phyloP scores from a whole-genome alignment of 495 filamentous ascomycete genomes.

The Lentithecium fluviatile region DNA sequence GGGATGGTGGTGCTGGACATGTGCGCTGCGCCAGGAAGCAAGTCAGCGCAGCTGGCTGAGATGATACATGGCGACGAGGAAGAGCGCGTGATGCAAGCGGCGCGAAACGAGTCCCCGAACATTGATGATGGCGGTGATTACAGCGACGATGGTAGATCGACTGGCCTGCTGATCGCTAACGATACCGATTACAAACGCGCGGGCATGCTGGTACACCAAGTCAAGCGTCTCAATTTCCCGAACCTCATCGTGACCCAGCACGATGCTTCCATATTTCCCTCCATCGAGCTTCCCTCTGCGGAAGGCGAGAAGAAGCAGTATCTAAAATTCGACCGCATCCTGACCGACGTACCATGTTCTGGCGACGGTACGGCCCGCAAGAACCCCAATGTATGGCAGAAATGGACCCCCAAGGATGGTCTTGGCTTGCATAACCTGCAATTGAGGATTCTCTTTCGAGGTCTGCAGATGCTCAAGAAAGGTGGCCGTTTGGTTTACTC shows the following conservation, averaged over 20 bases:
- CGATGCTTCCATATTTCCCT: slow-evolving; percentile 93
- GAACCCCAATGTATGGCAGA: slow-evolving; percentile 89
- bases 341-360: slow-evolving; percentile 95
- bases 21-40: slow-evolving; percentile 95
- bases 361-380: slow-evolving; percentile 92
- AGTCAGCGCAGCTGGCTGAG: slow-evolving; percentile 92
- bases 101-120: slow-evolving; percentile 45
- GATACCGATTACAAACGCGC: slow-evolving; percentile 92
- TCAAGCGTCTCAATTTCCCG: slow-evolving; percentile 92
- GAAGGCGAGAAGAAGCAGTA: slow-evolving; percentile 62
- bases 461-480: slow-evolving; percentile 93
- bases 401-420: slow-evolving; percentile 82
- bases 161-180: slow-evolving; percentile 90
- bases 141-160: slow-evolving; percentile 78
- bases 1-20: slow-evolving; percentile 92
- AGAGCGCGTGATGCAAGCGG: slow-evolving; percentile 62
- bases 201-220: slow-evolving; percentile 95
- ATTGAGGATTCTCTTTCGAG: slow-evolving; percentile 83
- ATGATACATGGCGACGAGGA: slow-evolving; percentile 92
- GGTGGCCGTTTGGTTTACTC: slow-evolving; percentile 95
- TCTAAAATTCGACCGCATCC: slow-evolving; percentile 93
- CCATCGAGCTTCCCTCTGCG: slow-evolving; percentile 65
- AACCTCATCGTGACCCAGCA: slow-evolving; percentile 98
- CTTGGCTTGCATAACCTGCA: slow-evolving; percentile 83
- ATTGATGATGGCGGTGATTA: slow-evolving; percentile 56